phyloP scores from a whole-genome alignment of 2,329 filamentous ascomycete species.

The Talaromyces sp. region DNA sequence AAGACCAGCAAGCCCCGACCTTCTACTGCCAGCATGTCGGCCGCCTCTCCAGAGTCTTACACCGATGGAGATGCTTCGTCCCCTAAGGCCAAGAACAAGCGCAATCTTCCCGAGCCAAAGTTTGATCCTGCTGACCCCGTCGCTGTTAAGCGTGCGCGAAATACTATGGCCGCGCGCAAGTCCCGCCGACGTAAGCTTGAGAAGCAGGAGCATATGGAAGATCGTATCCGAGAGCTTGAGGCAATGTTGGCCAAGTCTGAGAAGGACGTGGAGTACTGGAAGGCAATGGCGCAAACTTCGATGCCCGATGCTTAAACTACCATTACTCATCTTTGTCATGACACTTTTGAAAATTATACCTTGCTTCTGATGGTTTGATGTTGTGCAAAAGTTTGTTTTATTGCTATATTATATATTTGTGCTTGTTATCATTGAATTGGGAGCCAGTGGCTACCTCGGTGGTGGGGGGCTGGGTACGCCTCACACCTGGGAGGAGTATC shows the following conservation, averaged over 20 bases:
- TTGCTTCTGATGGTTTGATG: not conserved
- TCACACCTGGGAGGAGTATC: conserved; percentile 24
- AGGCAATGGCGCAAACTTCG: not conserved
- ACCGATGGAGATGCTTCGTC: not conserved
- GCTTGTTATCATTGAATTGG: conserved; percentile 20
- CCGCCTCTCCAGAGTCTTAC: conserved; percentile 6
- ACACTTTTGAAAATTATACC: not conserved
- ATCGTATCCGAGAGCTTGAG: conserved; percentile 65
- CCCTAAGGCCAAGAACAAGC: conserved; percentile 7
- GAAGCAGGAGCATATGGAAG: conserved; percentile 70
- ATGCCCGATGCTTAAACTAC: not conserved
- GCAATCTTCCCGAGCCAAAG: not conserved
- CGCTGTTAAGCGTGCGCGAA: conserved; percentile 87
- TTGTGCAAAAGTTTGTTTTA: conserved; percentile 10
- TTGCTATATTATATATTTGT: conserved; percentile 20
- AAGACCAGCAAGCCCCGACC: conserved; percentile 4
- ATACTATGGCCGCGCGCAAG: conserved; percentile 89
- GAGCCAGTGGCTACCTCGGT: conserved; percentile 23
- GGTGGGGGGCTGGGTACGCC: conserved; percentile 36
- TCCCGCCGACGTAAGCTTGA: conserved; percentile 82
- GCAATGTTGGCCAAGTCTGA: conserved; percentile 38
- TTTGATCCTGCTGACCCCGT: conserved; percentile 9
- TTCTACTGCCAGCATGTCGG: not conserved
- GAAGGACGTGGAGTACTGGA: conserved; percentile 15
- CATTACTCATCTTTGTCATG: not conserved